phyloP scores from a whole-genome alignment of 441 rosid genomes.

The Hypseocharis bilobata region DNA sequence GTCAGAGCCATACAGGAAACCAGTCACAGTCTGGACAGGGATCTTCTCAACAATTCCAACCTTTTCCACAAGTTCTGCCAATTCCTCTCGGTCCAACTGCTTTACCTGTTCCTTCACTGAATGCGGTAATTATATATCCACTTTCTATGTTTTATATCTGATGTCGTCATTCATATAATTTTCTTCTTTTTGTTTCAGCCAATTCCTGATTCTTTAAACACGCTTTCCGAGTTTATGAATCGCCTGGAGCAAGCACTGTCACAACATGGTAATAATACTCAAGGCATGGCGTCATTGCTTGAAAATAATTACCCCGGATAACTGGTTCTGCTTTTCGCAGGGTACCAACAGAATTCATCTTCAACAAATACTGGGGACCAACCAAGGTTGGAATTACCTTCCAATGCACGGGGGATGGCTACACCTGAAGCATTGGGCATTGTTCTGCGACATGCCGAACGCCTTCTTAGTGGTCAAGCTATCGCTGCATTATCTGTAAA shows the following conservation, averaged over 20 bases:
- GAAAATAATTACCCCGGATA: constrained; percentile 18
- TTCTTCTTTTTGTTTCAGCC: constrained; percentile 49
- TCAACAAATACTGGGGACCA: constrained; percentile 29
- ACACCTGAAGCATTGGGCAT: constrained; percentile 58
- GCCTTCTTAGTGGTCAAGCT: constrained; percentile 48
- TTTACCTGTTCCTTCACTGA: constrained; percentile 60
- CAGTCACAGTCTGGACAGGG: constrained; percentile 47
- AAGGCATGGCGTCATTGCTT: constrained; percentile 16
- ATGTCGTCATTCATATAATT: not conserved
- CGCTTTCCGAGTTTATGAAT: constrained; percentile 62
- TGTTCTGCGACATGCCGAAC: constrained; percentile 59
- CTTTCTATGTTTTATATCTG: constrained; percentile 5
- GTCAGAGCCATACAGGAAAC: constrained; percentile 44
- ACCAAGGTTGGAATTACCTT: constrained; percentile 45
- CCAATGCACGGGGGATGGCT: constrained; percentile 44
- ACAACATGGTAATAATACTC: constrained; percentile 47
- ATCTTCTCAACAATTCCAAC: constrained; percentile 46
- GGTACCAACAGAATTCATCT: constrained; percentile 41
- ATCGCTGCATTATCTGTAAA: constrained; percentile 59
- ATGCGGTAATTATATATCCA: constrained; percentile 33
- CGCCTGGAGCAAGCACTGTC: constrained; percentile 63
- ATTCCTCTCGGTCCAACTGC: constrained; percentile 52
- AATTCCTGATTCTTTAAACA: constrained; percentile 68
- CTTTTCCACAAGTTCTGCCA: constrained; percentile 54
- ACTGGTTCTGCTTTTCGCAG: constrained; percentile 36